These are phyloP conservation scores for Smallanthus sonchifolius DNA, from an alignment of 129 eudicot genomes.

Conservation along the genomic window DNA sequence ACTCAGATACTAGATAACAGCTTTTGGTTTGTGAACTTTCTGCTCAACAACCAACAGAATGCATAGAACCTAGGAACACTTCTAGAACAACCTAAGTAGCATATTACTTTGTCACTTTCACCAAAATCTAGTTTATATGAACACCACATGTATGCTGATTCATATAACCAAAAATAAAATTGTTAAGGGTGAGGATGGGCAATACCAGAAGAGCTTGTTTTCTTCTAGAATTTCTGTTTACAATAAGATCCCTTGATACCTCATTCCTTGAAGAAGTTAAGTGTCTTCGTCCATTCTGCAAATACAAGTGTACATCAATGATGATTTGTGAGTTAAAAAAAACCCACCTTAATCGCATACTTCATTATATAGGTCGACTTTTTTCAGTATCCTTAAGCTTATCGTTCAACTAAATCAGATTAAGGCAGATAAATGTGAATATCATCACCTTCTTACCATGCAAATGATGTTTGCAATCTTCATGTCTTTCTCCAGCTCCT, in stretches of 20 bases:
- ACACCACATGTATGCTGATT: background rate
- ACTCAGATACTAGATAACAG: constrained; percentile 8
- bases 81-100: background rate
- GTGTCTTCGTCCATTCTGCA: constrained; percentile 96
- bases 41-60: constrained; percentile 18
- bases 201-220: constrained; percentile 91
- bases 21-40: constrained; percentile 7
- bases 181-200: background rate
- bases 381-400: constrained; percentile 4
- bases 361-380: constrained; percentile 5
- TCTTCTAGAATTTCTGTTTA: constrained; percentile 71
- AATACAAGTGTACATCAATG: constrained; percentile 24
- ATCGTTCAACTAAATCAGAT: constrained; percentile 10
- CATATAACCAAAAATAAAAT: constrained; percentile 9
- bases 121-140: constrained; percentile 12
- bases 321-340: background rate
- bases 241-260: constrained; percentile 97
- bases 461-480: constrained; percentile 95
- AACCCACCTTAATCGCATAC: constrained; percentile 2
- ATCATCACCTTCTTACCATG: constrained; percentile 77
- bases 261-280: constrained; percentile 89
- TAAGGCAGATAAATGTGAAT: constrained; percentile 18
- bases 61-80: constrained; percentile 6
- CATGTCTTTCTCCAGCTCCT: constrained; percentile 90
- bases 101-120: constrained; percentile 4